Evolutionary conservation across 495 filamentous ascomycete species (phyloP), one percentile per base, ranked within the genome.

Genomic region (Lasiosphaeria hispida): DNA sequence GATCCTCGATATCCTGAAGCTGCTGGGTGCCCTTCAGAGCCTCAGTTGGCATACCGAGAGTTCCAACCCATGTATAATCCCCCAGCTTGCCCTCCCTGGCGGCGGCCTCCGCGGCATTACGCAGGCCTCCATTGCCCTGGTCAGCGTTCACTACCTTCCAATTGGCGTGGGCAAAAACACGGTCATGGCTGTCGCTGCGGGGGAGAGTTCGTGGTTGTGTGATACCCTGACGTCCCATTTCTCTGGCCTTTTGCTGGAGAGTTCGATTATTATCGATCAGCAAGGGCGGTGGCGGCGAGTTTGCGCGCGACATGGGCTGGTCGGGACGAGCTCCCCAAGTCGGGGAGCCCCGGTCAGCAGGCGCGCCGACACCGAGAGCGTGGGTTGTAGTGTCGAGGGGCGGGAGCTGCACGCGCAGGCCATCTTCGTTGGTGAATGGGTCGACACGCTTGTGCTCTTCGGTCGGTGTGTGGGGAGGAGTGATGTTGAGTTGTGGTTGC

Each of bases 41-140:
- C 69, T 96, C 92, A 0, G 90, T 96, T 0, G 92, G 92, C 83
- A 96, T 96, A 10, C 92, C 92, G 53, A 96, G 71, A 1, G 91
- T 92, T 14, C 92, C 92, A 37, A 97, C 88, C 86, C 88, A 95
- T n/a, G 84, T 83, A 65, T 88, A 85, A 38, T 92, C 85, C 13
- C 81, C 78, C 15, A 88, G 63, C 47, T 79, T 75, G 34, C 84
- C 86, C 13, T 82, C 79, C 41, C 89, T 77, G 30, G 81, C 77
- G 1, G 88, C 88, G 10, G 92, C 90, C 57, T 87, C 83, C 13
- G 94, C 84, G 0, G 92, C 91, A 66, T 96, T 97, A 56, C 86
- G 85, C 50, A 97, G 80, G 18, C 91, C 92, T 13, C 91, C 92
- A 71, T 97, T 97, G 42, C 92, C 92, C 70, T 93, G 90, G 52